phyloP scores from a whole-genome alignment of 2,329 filamentous ascomycete genomes.

The Xylariales sp. region DNA sequence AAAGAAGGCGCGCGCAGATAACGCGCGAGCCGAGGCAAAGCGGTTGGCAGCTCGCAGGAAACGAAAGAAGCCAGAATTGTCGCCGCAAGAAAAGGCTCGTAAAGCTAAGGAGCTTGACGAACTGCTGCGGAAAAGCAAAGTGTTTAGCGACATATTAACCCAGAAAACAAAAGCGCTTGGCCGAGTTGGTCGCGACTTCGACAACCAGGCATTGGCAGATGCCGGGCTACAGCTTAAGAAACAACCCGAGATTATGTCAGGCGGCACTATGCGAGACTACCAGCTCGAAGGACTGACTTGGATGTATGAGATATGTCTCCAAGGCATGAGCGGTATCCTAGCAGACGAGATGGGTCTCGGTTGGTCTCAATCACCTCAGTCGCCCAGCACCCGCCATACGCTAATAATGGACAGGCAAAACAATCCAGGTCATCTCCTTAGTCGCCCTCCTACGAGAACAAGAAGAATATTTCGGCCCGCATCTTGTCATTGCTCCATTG shows the following conservation, averaged over 20 bases:
- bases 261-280: constrained; percentile 92
- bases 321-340: constrained; percentile 90
- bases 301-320: constrained; percentile 84
- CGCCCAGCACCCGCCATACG: neutral
- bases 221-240: constrained; percentile 81
- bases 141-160: constrained; percentile 72
- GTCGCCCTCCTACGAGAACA: constrained; percentile 89
- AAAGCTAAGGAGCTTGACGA: constrained; percentile 71
- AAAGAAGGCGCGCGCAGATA: constrained; percentile 58
- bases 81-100: constrained; percentile 64
- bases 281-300: constrained; percentile 95
- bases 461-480: constrained; percentile 84
- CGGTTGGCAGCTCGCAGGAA: constrained; percentile 52
- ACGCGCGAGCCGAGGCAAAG: constrained; percentile 62
- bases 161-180: constrained; percentile 72
- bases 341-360: constrained; percentile 94
- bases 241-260: constrained; percentile 86
- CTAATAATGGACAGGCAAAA: constrained; percentile 72
- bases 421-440: constrained; percentile 88
- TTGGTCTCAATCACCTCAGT: constrained; percentile 49
- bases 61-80: constrained; percentile 60
- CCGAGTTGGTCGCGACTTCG: constrained; percentile 69
- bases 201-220: constrained; percentile 69
- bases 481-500: constrained; percentile 88
- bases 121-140: constrained; percentile 67